Conservation (phyloP, 257 asterid species). For the Penstemon barbatus region DNA sequence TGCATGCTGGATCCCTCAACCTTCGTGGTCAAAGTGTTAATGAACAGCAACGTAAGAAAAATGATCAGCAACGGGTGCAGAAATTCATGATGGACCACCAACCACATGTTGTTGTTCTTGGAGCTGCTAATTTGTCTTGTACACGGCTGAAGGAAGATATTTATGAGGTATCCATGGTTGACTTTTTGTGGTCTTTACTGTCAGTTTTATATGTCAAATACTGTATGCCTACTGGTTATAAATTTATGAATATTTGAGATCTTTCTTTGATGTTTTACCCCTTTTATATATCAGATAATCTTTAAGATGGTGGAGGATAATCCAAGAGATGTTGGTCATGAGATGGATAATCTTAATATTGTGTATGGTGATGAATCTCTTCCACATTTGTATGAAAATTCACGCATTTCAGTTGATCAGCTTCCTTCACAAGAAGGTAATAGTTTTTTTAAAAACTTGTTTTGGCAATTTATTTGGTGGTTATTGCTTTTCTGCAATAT, state of each 20-base stretch:
- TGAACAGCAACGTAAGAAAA: conserved; percentile 87
- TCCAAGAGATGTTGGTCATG: conserved; percentile 96
- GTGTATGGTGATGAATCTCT: conserved; percentile 95
- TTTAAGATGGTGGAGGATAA: conserved; percentile 98
- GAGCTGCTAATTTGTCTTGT: conserved; percentile 93
- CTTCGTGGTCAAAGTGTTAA: conserved; percentile 84
- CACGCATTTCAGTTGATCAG: conserved; percentile 89
- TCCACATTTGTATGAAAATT: conserved; percentile 90
- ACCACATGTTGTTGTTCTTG: conserved; percentile 89
- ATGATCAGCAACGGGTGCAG: conserved; percentile 92
- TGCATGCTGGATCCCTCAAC: conserved; percentile 81
- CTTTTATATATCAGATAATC: conserved; percentile 61
- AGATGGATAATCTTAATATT: conserved; percentile 89
- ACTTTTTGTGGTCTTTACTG: not conserved
- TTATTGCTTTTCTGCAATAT: conserved; percentile 3
- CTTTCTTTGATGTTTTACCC: conserved; percentile 4
- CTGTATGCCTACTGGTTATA: conserved; percentile 6
- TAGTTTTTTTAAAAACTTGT: conserved; percentile 11
- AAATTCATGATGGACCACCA: conserved; percentile 98
- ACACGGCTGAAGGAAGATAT: conserved; percentile 89
- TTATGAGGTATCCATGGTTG: conserved; percentile 65
- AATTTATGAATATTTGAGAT: not conserved
- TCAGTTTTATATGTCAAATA: conserved; percentile 13
- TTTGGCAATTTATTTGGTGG: conserved; percentile 32
- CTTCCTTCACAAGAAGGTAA: conserved; percentile 93